A percentile compares a stretch with the other conserved stretches of the same genome.
phyloP scores from a whole-genome alignment of 805 yeast species.

The Saccharomycopsis babjevae region DNA sequence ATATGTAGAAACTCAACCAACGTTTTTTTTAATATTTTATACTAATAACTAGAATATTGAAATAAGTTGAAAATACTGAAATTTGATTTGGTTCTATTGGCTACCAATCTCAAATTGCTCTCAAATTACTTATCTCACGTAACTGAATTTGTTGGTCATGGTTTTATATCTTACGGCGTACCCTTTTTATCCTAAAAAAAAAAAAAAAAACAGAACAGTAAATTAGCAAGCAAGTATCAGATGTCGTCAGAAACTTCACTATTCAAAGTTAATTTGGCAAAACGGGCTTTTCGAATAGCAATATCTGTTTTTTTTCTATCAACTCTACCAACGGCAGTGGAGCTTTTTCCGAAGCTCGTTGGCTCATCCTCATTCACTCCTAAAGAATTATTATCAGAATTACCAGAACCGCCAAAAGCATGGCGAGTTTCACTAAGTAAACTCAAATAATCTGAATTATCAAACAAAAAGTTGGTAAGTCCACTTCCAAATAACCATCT shows the following conservation, averaged over 20 bases:
- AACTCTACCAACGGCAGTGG: not conserved
- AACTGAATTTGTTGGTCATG: too few species aligned
- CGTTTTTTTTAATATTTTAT: too few species aligned
- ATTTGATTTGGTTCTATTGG: too few species aligned
- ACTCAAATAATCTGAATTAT: not conserved
- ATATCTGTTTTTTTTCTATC: conserved; percentile 8
- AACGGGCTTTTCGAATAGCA: conserved; percentile 8
- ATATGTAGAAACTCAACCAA: too few species aligned
- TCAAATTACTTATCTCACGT: too few species aligned
- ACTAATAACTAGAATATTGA: too few species aligned
- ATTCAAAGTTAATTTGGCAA: conserved; percentile 1
- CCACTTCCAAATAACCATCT: conserved; percentile 15
- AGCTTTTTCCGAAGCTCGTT: not conserved
- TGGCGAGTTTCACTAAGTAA: not conserved
- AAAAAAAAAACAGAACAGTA: not conserved
- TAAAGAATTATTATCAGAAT: not conserved
- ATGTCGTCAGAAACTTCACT: not conserved
- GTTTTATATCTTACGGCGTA: too few species aligned
- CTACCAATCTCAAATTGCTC: too few species aligned
- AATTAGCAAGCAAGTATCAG: not conserved
- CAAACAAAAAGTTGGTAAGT: not conserved
- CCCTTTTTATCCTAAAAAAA: too few species aligned
- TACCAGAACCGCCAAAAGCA: not conserved
- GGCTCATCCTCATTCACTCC: not conserved
- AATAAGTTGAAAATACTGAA: too few species aligned